Evolutionary conservation across 1,284 basidiomycete species (phyloP).

Genomic region (Boletus sp.): DNA sequence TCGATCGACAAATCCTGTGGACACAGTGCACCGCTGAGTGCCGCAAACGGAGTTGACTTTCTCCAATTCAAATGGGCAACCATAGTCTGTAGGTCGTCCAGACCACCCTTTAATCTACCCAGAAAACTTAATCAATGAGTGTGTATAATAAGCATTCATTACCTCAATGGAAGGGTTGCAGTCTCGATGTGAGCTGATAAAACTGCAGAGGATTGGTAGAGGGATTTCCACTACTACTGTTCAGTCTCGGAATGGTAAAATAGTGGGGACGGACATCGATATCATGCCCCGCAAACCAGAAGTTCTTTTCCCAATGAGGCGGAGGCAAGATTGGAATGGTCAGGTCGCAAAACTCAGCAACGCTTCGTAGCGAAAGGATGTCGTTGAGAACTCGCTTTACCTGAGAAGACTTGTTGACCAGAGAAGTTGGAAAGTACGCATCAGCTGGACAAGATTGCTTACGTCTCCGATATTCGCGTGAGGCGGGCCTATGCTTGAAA

Average conservation of each 20-base stretch:
- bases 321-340: slow-evolving; percentile 60
- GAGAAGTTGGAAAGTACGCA: slow-evolving; percentile 2
- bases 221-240: slow-evolving; percentile 42
- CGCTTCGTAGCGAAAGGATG: slow-evolving; percentile 55
- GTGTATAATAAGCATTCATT: slow-evolving; percentile 23
- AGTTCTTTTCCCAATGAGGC: slow-evolving; percentile 40
- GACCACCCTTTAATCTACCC: slow-evolving; percentile 43
- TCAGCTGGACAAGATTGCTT: slow-evolving; percentile 25
- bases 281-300: slow-evolving; percentile 48
- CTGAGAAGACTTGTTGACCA: slow-evolving; percentile 36
- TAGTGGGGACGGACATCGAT: slow-evolving; percentile 45
- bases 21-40: slow-evolving; percentile 60
- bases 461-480: slow-evolving; percentile 50
- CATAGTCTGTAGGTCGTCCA: slow-evolving; percentile 51
- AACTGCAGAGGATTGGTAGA: slow-evolving; percentile 65
- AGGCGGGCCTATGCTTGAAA: slow-evolving; percentile 49
- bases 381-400: slow-evolving; percentile 57
- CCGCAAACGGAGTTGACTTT: slow-evolving; percentile 57
- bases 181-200: slow-evolving; percentile 71
- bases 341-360: slow-evolving; percentile 57
- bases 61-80: slow-evolving; percentile 57
- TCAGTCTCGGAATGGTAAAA: slow-evolving; percentile 12
- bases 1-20: slow-evolving; percentile 32
- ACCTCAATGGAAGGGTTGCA: slow-evolving; percentile 68
- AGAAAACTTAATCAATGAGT: background rate